Percentiles rank a stretch among this genome's conserved stretches.
Conservation (phyloP, 768 basidiomycete species). For the Rhodotorula toruloides region DNA sequence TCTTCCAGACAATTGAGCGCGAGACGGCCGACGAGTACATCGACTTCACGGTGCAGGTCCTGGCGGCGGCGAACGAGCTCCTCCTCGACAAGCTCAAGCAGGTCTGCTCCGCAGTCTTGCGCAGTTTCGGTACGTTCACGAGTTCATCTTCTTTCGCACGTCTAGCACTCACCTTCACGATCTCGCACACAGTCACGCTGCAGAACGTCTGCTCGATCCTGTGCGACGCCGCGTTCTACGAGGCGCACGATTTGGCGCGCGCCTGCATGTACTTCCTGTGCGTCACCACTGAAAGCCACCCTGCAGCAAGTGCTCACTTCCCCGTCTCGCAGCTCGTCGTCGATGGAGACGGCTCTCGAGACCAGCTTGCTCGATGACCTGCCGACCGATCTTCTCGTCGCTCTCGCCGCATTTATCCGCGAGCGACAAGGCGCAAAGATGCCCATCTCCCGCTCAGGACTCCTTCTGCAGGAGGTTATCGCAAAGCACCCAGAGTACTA, state of each 20-base stretch:
- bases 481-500: slow-evolving; percentile 68
- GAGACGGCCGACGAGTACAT: slow-evolving; percentile 67
- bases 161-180: neutral
- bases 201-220: slow-evolving; percentile 76
- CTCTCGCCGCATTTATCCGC: slow-evolving; percentile 60
- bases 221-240: slow-evolving; percentile 71
- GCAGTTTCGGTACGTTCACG: slow-evolving; percentile 35
- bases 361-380: slow-evolving; percentile 72
- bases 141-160: neutral
- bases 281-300: no score
- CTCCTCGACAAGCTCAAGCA: slow-evolving; percentile 78
- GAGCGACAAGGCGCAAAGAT: slow-evolving; percentile 61
- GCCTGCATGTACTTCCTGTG: slow-evolving; percentile 75
- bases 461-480: slow-evolving; percentile 56
- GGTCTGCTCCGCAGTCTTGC: slow-evolving; percentile 71
- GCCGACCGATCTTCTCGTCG: slow-evolving; percentile 59
- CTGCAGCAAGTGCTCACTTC: no score
- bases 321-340: no score
- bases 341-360: slow-evolving; percentile 83
- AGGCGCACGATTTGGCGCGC: slow-evolving; percentile 62
- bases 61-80: slow-evolving; percentile 84
- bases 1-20: slow-evolving; percentile 70
- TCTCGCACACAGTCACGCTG: slow-evolving; percentile 55
- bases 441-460: slow-evolving; percentile 60
- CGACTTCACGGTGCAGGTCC: slow-evolving; percentile 79